Conservation (phyloP, 768 basidiomycete genomes). For the Suillus sp. region DNA sequence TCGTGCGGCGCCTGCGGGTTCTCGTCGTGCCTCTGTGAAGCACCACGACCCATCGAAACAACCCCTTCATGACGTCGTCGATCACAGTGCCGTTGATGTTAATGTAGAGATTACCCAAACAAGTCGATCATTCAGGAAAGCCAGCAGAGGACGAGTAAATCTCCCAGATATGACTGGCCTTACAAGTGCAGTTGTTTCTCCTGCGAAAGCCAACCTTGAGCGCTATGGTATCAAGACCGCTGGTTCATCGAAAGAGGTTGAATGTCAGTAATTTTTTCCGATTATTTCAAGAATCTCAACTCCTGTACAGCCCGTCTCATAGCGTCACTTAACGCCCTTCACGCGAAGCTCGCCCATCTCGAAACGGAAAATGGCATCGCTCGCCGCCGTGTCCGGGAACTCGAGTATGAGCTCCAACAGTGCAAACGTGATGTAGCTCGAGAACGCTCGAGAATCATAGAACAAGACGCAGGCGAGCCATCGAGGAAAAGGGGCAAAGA, state of each 20-base stretch:
- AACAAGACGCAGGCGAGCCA: conserved; percentile 45
- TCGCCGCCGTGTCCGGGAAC: conserved; percentile 78
- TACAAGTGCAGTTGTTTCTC: conserved; percentile 76
- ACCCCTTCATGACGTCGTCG: conserved; percentile 37
- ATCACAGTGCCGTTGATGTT: conserved; percentile 25
- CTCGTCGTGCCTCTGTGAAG: conserved; percentile 15
- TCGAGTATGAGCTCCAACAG: conserved; percentile 84
- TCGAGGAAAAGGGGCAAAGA: conserved; percentile 30
- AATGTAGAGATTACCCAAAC: conserved; percentile 14
- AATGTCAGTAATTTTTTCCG: conserved; percentile 48
- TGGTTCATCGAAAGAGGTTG: conserved; percentile 55
- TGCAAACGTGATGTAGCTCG: conserved; percentile 76
- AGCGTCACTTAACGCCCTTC: conserved; percentile 62
- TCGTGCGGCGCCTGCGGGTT: neutral
- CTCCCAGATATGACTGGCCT: conserved; percentile 85
- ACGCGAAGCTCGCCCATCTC: conserved; percentile 67
- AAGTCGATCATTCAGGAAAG: conserved; percentile 21
- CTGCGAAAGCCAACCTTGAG: conserved; percentile 55
- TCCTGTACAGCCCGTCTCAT: conserved; percentile 55
- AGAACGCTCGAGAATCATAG: conserved; percentile 66
- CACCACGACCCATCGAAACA: neutral
- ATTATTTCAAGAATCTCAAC: conserved; percentile 8
- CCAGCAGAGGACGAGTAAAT: conserved; percentile 47
- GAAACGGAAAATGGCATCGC: conserved; percentile 85
- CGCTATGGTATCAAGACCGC: conserved; percentile 53